These are phyloP conservation scores for Pyropia haitanensis DNA, from an alignment of 23 red algal genomes.

Conservation along the genomic window DNA sequence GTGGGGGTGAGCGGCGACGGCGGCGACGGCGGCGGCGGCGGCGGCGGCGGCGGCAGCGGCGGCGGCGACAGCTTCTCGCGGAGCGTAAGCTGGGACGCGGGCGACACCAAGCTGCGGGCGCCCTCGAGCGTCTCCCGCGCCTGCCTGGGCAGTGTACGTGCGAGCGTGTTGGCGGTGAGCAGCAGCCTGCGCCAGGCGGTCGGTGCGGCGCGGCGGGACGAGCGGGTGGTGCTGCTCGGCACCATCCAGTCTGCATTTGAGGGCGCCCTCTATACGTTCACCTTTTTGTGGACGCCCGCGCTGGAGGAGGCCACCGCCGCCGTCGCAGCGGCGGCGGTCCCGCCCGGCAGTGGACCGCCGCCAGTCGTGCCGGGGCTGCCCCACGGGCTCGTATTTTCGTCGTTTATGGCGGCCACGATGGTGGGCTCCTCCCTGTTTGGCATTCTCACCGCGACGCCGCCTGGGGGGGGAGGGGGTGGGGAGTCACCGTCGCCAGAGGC, in stretches of 20 bases:
- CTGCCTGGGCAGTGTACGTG: too few species aligned
- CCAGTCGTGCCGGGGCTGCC: constrained; percentile 5
- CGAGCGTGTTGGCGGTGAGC: constrained; percentile 3
- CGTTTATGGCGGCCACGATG: constrained; percentile 84
- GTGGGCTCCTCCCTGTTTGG: constrained; percentile 66
- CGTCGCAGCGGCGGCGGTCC: not conserved
- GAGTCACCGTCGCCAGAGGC: too few species aligned
- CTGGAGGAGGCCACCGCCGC: constrained; percentile 32
- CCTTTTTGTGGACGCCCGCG: constrained; percentile 90
- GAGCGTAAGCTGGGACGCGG: constrained; percentile 10
- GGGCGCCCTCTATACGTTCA: constrained; percentile 88
- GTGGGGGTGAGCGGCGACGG: not conserved
- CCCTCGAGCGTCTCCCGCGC: too few species aligned
- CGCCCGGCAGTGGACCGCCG: not conserved
- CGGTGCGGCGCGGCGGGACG: constrained; percentile 4
- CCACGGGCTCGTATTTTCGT: constrained; percentile 70
- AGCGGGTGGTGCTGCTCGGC: constrained; percentile 49
- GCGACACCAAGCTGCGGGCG: not conserved
- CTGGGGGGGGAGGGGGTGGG: too few species aligned
- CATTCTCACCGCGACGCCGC: not conserved
- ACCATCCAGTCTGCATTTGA: constrained; percentile 73
- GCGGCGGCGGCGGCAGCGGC: too few species aligned
- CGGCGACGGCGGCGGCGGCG: too few species aligned
- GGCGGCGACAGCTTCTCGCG: constrained; percentile 11
- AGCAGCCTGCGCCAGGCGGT: constrained; percentile 6